phyloP scores from a whole-genome alignment of 1,139 yeast genomes.

The Nakaseomyces glabratus region DNA sequence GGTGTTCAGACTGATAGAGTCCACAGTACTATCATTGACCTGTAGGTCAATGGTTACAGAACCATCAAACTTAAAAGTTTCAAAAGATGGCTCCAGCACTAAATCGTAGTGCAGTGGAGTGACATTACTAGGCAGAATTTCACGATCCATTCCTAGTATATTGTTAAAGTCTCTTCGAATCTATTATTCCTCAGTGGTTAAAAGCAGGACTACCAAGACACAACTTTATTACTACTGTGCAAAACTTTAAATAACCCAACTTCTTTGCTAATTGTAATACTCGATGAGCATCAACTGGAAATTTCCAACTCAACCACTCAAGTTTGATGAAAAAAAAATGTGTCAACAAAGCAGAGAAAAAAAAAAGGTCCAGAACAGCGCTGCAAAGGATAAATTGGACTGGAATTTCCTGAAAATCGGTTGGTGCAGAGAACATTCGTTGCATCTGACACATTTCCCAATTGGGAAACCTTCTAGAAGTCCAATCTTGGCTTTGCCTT shows the following conservation, averaged over 20 bases:
- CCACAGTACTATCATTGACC: constrained; percentile 38
- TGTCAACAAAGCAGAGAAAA: constrained; percentile 2
- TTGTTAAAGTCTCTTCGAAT: too few species aligned
- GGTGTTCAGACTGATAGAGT: constrained; percentile 38
- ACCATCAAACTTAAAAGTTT: constrained; percentile 61
- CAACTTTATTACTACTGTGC: too few species aligned
- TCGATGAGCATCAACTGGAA: neutral
- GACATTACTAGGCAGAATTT: constrained; percentile 60
- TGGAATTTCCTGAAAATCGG: too few species aligned
- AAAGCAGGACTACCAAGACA: too few species aligned
- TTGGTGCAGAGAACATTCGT: too few species aligned
- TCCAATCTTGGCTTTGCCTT: too few species aligned
- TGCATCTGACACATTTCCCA: too few species aligned
- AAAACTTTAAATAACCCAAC: too few species aligned
- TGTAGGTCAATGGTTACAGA: constrained; percentile 51
- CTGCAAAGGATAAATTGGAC: neutral
- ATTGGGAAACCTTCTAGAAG: constrained; percentile 2
- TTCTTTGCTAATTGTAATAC: too few species aligned
- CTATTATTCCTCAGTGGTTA: too few species aligned
- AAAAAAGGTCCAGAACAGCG: neutral
- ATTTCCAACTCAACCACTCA: neutral
- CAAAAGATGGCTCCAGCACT: constrained; percentile 60
- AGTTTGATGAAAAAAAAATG: neutral
- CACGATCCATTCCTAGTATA: too few species aligned
- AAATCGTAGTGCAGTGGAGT: constrained; percentile 62